These are phyloP conservation scores for Globisporangium parvum DNA, from an alignment of 352 stramenopile genomes.

Conservation along the genomic window DNA sequence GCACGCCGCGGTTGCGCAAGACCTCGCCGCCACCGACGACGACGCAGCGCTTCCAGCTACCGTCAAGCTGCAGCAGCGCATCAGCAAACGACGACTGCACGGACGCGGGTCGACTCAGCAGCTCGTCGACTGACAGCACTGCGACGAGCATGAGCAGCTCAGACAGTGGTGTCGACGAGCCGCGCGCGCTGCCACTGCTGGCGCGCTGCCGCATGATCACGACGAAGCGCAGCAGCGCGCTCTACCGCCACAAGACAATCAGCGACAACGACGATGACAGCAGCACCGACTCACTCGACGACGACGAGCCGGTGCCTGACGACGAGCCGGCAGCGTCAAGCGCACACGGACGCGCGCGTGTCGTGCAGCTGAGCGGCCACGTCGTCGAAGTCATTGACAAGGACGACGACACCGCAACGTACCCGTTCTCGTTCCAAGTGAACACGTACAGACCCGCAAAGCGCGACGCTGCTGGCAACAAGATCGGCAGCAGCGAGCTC, in stretches of 20 bases:
- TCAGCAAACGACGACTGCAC: not conserved
- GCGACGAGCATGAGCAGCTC: slow-evolving; percentile 13
- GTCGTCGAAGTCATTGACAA: slow-evolving; percentile 54
- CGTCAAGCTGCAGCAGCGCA: not conserved
- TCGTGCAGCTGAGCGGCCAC: slow-evolving; percentile 57
- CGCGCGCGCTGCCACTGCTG: slow-evolving; percentile 30
- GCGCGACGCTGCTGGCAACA: slow-evolving; percentile 22
- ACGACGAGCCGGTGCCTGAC: slow-evolving; percentile 11
- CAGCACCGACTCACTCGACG: not conserved
- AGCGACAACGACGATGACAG: slow-evolving; percentile 20
- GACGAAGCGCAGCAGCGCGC: slow-evolving; percentile 11
- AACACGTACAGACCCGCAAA: slow-evolving; percentile 46
- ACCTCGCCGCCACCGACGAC: not conserved
- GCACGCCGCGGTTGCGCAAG: slow-evolving; percentile 19
- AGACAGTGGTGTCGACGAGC: slow-evolving; percentile 1
- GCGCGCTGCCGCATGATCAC: slow-evolving; percentile 37
- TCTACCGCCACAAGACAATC: slow-evolving; percentile 22
- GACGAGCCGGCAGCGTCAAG: slow-evolving; percentile 1
- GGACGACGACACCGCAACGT: slow-evolving; percentile 27
- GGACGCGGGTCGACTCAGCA: slow-evolving; percentile 5
- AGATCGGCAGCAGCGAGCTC: slow-evolving; percentile 25
- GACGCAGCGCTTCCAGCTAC: not conserved
- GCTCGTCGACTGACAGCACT: slow-evolving; percentile 12
- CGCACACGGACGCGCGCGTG: slow-evolving; percentile 17
- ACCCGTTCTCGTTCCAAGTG: slow-evolving; percentile 61